Base-by-base conservation (phyloP, 1,139 yeast genomes). In the Kurtzmaniella natalensis region DNA sequence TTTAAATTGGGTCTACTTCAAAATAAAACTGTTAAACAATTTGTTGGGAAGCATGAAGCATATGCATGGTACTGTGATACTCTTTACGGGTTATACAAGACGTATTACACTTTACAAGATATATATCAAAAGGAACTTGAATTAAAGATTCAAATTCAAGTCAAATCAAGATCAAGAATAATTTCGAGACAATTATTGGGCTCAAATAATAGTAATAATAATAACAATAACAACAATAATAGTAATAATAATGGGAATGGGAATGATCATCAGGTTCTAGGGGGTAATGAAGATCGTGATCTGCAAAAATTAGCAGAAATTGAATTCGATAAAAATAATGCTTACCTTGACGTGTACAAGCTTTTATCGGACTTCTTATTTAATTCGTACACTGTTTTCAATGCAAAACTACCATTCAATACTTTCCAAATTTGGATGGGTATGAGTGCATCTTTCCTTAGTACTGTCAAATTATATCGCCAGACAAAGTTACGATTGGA, bases 21-120 rank as follows among this genome's bases (percentile, higher is more conserved):
- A 3, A 68, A 68, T 38, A 52, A 57, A 9, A 30, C 53, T 11
- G 45, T 72, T 30, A 59, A 63, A 41, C 42, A 44, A 21, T 45
- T 66, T 42, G 71, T 68, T 17, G 52, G 57, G 7, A 64, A 67
- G 47, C 82, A 80, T 49, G 85, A 77, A 53, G 62, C 76, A 2
- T 59, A 72, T 33, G 76, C 82, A 0, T 81, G 88, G 87, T 77
- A 77, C 53, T 67, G 66, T 32, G 81, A 78, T 47, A 77, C 82
- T 13, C 42, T 79, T 29, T 51, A 77, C 3, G 78, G 76, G 2
- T 53, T 81, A 35, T 72, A 72, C 46, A 70, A 67, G 37, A 69
- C 72, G 15, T 63, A 68, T 47, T 53, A 51, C 14, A 60, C 63
- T 33, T 55, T 76, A 36, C 54, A 59, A 28, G 50, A 50, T 6